A percentile compares a stretch with the other conserved stretches of the same genome.
Conservation (phyloP, 2,329 filamentous ascomycete species). For the Cladosporium sphaerospermum region DNA sequence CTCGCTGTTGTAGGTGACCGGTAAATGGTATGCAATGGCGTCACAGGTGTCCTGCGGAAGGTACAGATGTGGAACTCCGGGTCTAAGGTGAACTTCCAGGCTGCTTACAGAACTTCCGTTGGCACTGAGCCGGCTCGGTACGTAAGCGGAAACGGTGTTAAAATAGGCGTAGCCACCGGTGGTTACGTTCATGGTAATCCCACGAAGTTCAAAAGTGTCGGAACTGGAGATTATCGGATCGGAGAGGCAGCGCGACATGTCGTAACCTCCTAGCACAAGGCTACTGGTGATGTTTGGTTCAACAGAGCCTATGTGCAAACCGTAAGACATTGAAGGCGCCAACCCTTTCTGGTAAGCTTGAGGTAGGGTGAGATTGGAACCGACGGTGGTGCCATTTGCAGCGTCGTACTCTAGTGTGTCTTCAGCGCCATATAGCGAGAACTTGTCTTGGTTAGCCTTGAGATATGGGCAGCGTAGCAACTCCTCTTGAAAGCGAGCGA, state of each 20-base stretch:
- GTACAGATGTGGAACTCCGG: slow-evolving; percentile 23
- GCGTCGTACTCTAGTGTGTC: not conserved
- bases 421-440: slow-evolving; percentile 12
- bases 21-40: slow-evolving; percentile 23
- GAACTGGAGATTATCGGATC: slow-evolving; percentile 12
- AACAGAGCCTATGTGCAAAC: slow-evolving; percentile 16
- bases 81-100: slow-evolving; percentile 16
- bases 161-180: slow-evolving; percentile 36
- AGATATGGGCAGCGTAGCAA: not conserved
- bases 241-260: slow-evolving; percentile 14
- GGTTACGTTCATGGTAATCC: slow-evolving; percentile 39
- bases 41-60: slow-evolving; percentile 27
- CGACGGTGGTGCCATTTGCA: not conserved
- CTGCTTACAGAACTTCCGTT: not conserved
- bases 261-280: slow-evolving; percentile 18
- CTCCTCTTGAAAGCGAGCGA: not conserved
- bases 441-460: slow-evolving; percentile 9
- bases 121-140: slow-evolving; percentile 2
- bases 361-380: slow-evolving; percentile 9
- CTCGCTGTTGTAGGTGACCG: slow-evolving; percentile 20
- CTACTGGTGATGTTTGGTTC: slow-evolving; percentile 11
- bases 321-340: slow-evolving; percentile 16
- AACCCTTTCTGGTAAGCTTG: slow-evolving; percentile 13
- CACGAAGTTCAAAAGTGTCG: slow-evolving; percentile 27
- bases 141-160: slow-evolving; percentile 16